Conservation (phyloP, 352 stramenopile species). For the Blastocystis sp. region DNA sequence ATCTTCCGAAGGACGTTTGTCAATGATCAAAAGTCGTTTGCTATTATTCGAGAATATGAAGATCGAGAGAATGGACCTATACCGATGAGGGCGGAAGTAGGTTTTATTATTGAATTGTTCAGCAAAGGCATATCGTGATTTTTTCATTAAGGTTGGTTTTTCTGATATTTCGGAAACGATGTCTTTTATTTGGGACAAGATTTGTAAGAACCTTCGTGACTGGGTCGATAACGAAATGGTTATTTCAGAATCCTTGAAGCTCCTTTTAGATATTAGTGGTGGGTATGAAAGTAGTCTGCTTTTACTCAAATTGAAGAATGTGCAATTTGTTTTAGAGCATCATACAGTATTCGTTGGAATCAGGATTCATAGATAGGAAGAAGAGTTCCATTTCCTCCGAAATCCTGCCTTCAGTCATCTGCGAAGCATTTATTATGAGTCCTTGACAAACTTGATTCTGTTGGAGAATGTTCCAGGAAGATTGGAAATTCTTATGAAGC, state of each 20-base stretch:
- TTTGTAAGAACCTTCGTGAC: constrained; percentile 1
- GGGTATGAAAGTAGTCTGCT: neutral
- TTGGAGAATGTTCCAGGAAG: constrained; percentile 17
- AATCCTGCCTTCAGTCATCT: neutral
- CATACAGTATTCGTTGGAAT: neutral
- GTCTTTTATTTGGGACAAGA: constrained; percentile 35
- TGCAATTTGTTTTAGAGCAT: neutral
- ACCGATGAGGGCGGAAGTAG: neutral
- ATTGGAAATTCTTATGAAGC: neutral
- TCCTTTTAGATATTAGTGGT: neutral
- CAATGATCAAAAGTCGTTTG: constrained; percentile 36
- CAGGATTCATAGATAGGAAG: neutral
- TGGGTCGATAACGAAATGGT: constrained; percentile 26
- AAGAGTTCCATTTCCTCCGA: constrained; percentile 8
- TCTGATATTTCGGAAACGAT: neutral
- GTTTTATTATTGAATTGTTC: neutral
- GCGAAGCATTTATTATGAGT: neutral
- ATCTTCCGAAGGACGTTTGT: constrained; percentile 51
- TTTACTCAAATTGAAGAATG: neutral
- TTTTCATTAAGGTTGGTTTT: constrained; percentile 19
- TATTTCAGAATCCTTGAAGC: neutral
- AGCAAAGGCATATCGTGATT: constrained; percentile 18
- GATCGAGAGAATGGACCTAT: neutral
- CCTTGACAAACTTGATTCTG: neutral
- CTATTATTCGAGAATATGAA: constrained; percentile 15